Evolutionary conservation across 2,329 filamentous ascomycete species (phyloP), one percentile per base, ranked within the genome.

Genomic region (Clathrospora elynae): DNA sequence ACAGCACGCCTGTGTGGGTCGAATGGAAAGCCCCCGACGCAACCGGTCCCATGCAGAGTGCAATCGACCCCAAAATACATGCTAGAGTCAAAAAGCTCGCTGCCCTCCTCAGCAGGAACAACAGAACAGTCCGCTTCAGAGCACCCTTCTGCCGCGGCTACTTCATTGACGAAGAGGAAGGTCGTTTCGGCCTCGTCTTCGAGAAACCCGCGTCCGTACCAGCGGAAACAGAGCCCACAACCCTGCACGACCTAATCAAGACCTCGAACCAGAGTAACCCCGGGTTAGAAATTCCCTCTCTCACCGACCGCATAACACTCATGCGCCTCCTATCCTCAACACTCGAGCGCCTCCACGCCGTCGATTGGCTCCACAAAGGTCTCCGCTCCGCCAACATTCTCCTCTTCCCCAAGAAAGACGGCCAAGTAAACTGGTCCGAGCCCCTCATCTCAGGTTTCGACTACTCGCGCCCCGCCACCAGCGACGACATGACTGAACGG

Each of bases 291-390:
- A 67, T 71, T 18, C 80, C 79, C 1, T 70, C 75, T 1, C 71
- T 83, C 3, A 80, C 78, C 0, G 72, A 76, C 16, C 73, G 81
- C 20, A 70, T 82, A 39, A 65, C 58, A 18, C 72, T 84, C 12
- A 79, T 80, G 30, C 72, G 74, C 32, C 74, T 75, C 17, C 68
- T 83, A 19, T 71, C 76, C 42, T 76, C 78, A 53, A 81, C 75
- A 12, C 60, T 83, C 3, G 64, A 82, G 32, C 79, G 80, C 41
- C 70, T 82, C 0, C 79, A 82, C 53, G 73, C 76, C 2, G 77
- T 80, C 1, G 75, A 79, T 46, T 82, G 78, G 79, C 70, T 82
- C 5, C 79, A 82, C 67, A 82, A 83, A 53, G 78, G 78, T n/a
- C 68, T 82, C 4, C 75, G 78, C 9, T 76, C 73, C 43, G 68